Evolutionary conservation across 768 basidiomycete species (phyloP), one percentile per base, ranked within the genome.

Genomic region (Steccherinum ochraceum): DNA sequence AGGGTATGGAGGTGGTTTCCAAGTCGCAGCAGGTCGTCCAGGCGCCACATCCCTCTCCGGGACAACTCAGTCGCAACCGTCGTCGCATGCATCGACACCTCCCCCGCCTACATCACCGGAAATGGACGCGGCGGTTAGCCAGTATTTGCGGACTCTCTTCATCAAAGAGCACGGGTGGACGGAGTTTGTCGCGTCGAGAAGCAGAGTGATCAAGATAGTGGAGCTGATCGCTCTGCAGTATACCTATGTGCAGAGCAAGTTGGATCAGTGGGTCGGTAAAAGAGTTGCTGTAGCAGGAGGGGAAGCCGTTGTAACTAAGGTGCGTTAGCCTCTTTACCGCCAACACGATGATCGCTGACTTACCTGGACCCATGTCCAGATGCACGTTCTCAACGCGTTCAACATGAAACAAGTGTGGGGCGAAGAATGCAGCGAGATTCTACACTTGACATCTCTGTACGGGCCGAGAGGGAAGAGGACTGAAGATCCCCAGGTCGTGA

Each of bases 341-440:
- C 5, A 7, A 12, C 12, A 46, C 30, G 21, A 43, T 20, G 39
- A 51, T 44, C 57, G 35, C 19, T 26, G 12, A 13, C 5, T 19
- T 46, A 39, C 45, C 19, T 45, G n/a, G 7, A 23, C 20, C 40
- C 35, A 23, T 54, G 27, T 50, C 4, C 48, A 83, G 81, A 63
- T 55, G 30, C 83, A 87, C 51, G 72, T 88, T 23, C 66, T 76
- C 59, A 66, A 62, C 35, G 80, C 79, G 5, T 67, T 88, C 46
- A 67, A 69, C 18, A 60, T 83, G 13, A 68, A 73, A 25, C 53
- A 53, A 24, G 48, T 59, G 27, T 82, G 75, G 69, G 71, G 73
- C 2, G 59, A 70, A 10, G 71, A 72, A 24, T 81, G 79, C 60
- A 64, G 66, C 13, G 81, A 80, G 56, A 79, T 76, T 4, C 63